Base-by-base conservation (phyloP, 2,329 filamentous ascomycete species). In the Xylaria sp. region DNA sequence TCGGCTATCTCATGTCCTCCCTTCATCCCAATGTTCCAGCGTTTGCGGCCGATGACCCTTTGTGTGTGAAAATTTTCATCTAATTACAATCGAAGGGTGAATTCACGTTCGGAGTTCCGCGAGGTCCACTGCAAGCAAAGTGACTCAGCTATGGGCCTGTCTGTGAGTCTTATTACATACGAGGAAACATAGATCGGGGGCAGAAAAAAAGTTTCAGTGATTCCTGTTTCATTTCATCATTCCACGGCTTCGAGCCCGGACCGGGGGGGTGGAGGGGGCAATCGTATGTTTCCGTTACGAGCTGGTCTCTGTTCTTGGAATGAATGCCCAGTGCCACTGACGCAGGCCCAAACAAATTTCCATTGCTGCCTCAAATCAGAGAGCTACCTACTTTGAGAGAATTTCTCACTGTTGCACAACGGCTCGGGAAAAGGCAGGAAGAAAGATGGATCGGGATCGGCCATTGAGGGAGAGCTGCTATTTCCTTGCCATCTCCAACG, bases 91-190 rank as follows among this genome's bases (percentile, higher is more conserved):
- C 17, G 34, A 45, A 39, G 39, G 50, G 44, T 19, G 52, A 22
- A 41, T 49, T 40, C 44, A 52, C 47, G 40, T 42, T 57, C 44
- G 48, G 56, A 61, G 49, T 55, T 60, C 59, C 59, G 53, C 52
- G 37, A 22, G 41, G 52, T 60, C 61, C 64, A 63, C 57, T 43
- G 24, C 26, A 39, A 49, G 59, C 65, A 59, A 39, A 49, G 59
- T 66, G 60, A 64, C 55, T 67, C 63, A 66, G 59, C 56, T 37
- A 39, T 52, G 46, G 46, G 18, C 41, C 43, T 18, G 44, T 34
- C 50, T 37, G 44, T 56, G 40, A 57, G 54, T 53, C 54, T 61
- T 52, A 52, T n/a, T n/a, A n/a, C n/a, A n/a, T n/a, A n/a, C n/a
- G n/a, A n/a, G n/a, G n/a, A n/a, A 51, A 57, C 29, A 50, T 34